These are phyloP conservation scores for Yarrowia sp. DNA, from an alignment of 805 yeast species.

Conservation along the genomic window DNA sequence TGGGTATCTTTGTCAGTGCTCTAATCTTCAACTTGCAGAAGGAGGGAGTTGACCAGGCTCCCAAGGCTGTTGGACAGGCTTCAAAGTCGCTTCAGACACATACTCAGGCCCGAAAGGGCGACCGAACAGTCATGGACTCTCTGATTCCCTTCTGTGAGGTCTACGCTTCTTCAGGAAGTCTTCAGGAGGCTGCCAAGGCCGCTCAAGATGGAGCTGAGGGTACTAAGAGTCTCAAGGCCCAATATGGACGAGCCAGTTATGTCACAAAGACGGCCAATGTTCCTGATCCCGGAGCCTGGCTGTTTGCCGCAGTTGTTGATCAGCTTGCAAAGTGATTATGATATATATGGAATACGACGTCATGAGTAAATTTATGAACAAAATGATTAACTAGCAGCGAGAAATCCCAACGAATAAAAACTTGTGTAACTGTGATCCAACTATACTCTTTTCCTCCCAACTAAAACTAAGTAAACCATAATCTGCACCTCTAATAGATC, in stretches of 20 bases:
- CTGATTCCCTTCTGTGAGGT: conserved; percentile 82
- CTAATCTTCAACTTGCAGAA: conserved; percentile 61
- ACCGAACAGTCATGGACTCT: conserved; percentile 87
- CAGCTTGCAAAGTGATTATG: conserved; percentile 1
- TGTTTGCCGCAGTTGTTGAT: conserved; percentile 13
- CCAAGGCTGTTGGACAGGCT: conserved; percentile 54
- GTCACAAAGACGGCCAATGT: conserved; percentile 52
- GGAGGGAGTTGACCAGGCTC: conserved; percentile 42
- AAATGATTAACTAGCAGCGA: too few relatives aligned
- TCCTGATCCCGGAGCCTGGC: conserved; percentile 37
- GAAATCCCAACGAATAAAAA: too few relatives aligned
- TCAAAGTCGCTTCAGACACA: conserved; percentile 78
- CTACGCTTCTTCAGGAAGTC: conserved; percentile 59
- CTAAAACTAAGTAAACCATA: too few relatives aligned
- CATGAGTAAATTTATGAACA: too few relatives aligned
- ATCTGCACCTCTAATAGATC: not conserved
- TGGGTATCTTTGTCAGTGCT: conserved; percentile 83
- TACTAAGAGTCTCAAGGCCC: conserved; percentile 78
- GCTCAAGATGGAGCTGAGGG: conserved; percentile 77
- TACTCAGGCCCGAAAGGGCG: conserved; percentile 88
- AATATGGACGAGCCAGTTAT: conserved; percentile 92
- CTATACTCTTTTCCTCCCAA: not conserved
- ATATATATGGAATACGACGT: not conserved
- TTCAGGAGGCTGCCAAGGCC: conserved; percentile 67
- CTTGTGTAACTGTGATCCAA: too few relatives aligned